A percentile compares a stretch with the other conserved stretches of the same genome.
Conservation (phyloP, 2,329 filamentous ascomycete species). For the Microsporum audouinii region DNA sequence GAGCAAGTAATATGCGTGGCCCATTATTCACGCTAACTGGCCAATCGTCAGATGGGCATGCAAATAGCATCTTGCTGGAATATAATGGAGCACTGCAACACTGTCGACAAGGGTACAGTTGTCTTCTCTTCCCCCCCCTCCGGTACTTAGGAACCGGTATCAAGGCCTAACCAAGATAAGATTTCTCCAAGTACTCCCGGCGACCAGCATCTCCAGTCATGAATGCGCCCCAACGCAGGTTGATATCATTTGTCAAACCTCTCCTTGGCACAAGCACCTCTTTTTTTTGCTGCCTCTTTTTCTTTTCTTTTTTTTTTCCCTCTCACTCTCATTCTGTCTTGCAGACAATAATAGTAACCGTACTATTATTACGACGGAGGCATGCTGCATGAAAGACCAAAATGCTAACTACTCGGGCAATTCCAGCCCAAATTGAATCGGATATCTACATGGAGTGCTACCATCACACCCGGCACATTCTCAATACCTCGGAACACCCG, state of each 20-base stretch:
- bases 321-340: neutral
- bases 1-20: neutral
- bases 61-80: neutral
- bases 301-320: neutral
- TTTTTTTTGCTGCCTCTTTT: neutral
- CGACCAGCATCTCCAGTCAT: neutral
- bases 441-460: neutral
- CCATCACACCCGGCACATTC: neutral
- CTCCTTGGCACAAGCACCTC: neutral
- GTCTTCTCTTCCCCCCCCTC: neutral
- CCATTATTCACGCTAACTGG: neutral
- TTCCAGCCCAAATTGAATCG: neutral
- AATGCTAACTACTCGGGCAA: neutral
- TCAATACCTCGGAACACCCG: neutral
- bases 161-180: neutral
- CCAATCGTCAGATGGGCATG: neutral
- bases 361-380: neutral
- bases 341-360: neutral
- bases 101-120: neutral
- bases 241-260: conserved; percentile 4
- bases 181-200: neutral
- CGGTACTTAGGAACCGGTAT: neutral
- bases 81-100: neutral
- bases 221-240: neutral
- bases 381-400: neutral